Conservation (phyloP, 148 eudicot genomes). For the Rhododendron mucronatum region DNA sequence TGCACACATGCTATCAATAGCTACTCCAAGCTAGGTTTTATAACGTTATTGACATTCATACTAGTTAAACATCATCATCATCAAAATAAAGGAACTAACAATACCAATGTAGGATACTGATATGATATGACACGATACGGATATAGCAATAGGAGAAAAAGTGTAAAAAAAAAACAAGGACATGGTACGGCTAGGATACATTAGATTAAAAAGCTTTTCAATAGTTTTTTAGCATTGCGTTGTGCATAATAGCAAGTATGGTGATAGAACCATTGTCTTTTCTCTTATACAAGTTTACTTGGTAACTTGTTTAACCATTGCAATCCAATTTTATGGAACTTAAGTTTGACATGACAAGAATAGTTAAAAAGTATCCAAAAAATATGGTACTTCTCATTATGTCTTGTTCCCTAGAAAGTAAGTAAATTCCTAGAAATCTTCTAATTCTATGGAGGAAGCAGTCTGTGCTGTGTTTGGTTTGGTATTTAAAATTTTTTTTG, state of each 20-base stretch:
- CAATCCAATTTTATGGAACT: neutral
- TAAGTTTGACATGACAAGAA: too few species aligned
- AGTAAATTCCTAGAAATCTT: neutral
- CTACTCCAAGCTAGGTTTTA: neutral
- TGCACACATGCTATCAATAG: neutral
- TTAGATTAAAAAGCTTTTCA: neutral
- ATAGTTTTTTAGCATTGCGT: neutral
- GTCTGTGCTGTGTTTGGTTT: too few species aligned
- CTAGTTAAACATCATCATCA: neutral
- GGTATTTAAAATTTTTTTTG: too few species aligned
- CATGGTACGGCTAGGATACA: neutral
- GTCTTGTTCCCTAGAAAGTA: neutral
- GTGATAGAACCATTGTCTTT: neutral
- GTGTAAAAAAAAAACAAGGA: too few species aligned
- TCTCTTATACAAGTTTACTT: neutral
- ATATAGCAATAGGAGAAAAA: neutral
- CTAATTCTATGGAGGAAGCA: neutral
- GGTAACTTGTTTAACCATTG: neutral
- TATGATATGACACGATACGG: neutral
- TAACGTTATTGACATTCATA: too few species aligned
- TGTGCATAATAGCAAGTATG: neutral
- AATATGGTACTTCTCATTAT: neutral
- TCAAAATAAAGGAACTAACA: neutral
- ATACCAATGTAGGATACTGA: neutral
- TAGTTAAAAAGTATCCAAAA: neutral